Percentiles rank a stretch among this genome's conserved stretches.
phyloP scores from a whole-genome alignment of 345 rosid species.

The Boechera divaricarpa region DNA sequence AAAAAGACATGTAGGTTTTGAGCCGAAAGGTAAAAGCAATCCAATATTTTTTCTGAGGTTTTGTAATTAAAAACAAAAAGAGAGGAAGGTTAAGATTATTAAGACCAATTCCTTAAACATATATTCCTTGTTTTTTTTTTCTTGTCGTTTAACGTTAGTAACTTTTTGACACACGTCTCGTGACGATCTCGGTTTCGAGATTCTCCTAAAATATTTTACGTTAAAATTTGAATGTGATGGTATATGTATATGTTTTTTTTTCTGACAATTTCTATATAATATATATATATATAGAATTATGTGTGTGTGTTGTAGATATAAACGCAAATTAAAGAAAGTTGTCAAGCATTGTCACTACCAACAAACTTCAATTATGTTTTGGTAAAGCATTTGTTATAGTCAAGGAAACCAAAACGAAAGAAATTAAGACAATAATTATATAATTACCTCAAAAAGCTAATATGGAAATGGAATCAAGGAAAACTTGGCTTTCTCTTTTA shows the following conservation, averaged over 20 bases:
- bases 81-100: slow-evolving; percentile 11
- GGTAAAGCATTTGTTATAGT: neutral
- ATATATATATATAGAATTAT: neutral
- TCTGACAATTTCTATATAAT: neutral
- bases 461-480: slow-evolving; percentile 23
- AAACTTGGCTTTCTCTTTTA: slow-evolving; percentile 25
- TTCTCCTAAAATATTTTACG: slow-evolving; percentile 30
- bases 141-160: slow-evolving; percentile 19
- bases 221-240: neutral
- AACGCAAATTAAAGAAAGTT: neutral
- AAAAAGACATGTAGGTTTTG: slow-evolving; percentile 31
- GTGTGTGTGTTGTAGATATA: neutral
- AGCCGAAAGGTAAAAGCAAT: slow-evolving; percentile 37
- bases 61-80: neutral
- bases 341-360: slow-evolving; percentile 16
- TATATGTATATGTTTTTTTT: neutral
- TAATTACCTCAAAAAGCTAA: neutral
- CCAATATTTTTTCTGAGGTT: slow-evolving; percentile 9
- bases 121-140: slow-evolving; percentile 12
- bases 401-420: slow-evolving; percentile 11
- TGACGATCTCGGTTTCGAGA: slow-evolving; percentile 36
- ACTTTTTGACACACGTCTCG: slow-evolving; percentile 42
- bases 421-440: neutral
- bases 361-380: slow-evolving; percentile 3
- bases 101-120: slow-evolving; percentile 11